phyloP scores from a whole-genome alignment of 1,284 basidiomycete species.

The Melampsora americana region DNA sequence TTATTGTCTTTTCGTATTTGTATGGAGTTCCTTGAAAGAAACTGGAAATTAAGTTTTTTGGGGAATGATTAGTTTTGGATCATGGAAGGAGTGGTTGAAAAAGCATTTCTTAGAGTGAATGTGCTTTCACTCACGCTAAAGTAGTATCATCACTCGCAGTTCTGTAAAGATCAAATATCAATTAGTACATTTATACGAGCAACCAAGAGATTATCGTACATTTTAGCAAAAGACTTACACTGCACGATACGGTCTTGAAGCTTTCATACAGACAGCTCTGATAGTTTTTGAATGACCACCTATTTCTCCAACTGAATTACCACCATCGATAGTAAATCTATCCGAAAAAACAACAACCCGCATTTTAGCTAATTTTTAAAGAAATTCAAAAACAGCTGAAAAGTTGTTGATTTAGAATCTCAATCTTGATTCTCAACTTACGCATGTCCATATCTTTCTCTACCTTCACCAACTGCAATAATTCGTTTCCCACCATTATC shows the following conservation, averaged over 20 bases:
- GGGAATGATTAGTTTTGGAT: not conserved
- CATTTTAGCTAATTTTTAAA: not conserved
- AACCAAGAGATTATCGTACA: too few relatives aligned
- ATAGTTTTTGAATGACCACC: slow-evolving; percentile 88
- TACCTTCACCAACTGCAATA: slow-evolving; percentile 91
- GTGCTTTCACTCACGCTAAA: slow-evolving; percentile 63
- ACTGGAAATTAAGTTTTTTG: not conserved
- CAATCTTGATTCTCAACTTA: not conserved
- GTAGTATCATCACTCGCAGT: slow-evolving; percentile 69
- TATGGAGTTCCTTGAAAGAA: slow-evolving; percentile 68
- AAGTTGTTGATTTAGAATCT: not conserved
- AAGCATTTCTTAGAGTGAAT: not conserved
- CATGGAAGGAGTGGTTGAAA: not conserved
- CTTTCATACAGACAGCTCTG: slow-evolving; percentile 85
- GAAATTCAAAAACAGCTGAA: not conserved
- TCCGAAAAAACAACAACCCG: slow-evolving; percentile 78
- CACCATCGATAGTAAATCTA: slow-evolving; percentile 71
- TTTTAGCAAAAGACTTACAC: slow-evolving; percentile 54
- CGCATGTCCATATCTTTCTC: slow-evolving; percentile 66
- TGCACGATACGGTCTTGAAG: slow-evolving; percentile 85
- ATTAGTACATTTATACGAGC: too few relatives aligned
- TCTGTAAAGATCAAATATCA: slow-evolving; percentile 18
- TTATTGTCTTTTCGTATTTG: slow-evolving; percentile 76
- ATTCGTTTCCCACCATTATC: slow-evolving; percentile 80
- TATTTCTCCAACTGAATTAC: slow-evolving; percentile 88